Conservation (phyloP, 805 yeast species). For the Myxozyma udenii region DNA sequence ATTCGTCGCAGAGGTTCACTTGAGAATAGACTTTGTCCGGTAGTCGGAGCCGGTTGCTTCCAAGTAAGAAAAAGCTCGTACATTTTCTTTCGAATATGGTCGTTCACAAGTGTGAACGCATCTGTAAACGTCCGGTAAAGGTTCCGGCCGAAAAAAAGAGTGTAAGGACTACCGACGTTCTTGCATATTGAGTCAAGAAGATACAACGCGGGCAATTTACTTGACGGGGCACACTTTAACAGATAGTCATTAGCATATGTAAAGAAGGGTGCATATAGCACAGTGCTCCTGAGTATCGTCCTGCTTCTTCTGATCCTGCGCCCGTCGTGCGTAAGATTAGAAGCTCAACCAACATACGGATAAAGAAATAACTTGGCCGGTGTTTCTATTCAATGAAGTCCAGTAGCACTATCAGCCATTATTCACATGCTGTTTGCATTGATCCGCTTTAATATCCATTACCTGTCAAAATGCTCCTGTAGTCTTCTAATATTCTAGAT, state of each 20-base stretch:
- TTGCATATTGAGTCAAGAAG: constrained; percentile 88
- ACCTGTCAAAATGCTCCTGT: no score
- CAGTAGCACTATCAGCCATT: no score
- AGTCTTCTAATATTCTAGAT: no score
- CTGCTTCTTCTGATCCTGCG: background rate
- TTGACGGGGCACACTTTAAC: constrained; percentile 63
- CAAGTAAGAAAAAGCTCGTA: constrained; percentile 82
- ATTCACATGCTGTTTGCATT: no score
- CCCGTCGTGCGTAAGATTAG: background rate
- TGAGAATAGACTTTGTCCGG: constrained; percentile 71
- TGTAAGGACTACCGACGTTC: constrained; percentile 85
- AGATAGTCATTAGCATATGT: background rate
- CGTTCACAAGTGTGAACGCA: constrained; percentile 76
- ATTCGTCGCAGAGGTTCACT: constrained; percentile 65
- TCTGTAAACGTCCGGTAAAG: constrained; percentile 67
- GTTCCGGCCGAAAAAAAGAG: constrained; percentile 67
- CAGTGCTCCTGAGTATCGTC: background rate
- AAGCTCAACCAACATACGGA: no score
- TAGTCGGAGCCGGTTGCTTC: constrained; percentile 58
- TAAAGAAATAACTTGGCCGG: no score
- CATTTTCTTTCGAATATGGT: constrained; percentile 67
- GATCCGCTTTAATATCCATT: no score
- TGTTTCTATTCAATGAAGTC: no score
- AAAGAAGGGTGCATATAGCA: background rate
- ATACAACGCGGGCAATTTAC: constrained; percentile 80